Conservation (phyloP, 352 stramenopile species). For the Globisporangium takayamanum region DNA sequence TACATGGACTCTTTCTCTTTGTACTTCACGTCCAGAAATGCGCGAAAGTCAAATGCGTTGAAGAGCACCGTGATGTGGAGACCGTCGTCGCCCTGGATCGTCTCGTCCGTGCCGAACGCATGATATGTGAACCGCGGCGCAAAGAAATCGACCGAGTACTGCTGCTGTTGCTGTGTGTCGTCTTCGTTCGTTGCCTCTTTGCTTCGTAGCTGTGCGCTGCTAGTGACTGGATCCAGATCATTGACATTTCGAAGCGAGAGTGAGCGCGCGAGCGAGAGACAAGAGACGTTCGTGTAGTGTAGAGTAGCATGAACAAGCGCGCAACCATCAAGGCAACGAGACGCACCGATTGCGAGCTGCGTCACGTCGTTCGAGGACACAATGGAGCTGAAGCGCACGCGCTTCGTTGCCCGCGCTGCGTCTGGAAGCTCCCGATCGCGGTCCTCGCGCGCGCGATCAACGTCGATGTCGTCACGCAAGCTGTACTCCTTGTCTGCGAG, state of each 20-base stretch:
- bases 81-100: conserved; percentile 54
- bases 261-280: no score
- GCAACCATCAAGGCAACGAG: neutral
- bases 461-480: no score
- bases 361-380: conserved; percentile 42
- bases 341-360: conserved; percentile 50
- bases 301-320: no score
- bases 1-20: conserved; percentile 44
- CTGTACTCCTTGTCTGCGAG: no score
- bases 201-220: conserved; percentile 19
- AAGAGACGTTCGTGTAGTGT: no score
- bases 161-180: conserved; percentile 23
- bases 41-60: conserved; percentile 58
- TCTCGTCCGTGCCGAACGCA: conserved; percentile 66
- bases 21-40: conserved; percentile 45
- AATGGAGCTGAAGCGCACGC: conserved; percentile 53
- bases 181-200: neutral
- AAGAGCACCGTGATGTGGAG: conserved; percentile 54
- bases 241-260: no score
- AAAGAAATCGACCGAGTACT: conserved; percentile 33
- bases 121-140: conserved; percentile 77
- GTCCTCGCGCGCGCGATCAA: neutral
- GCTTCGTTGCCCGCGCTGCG: conserved; percentile 29
- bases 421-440: neutral
- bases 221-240: conserved; percentile 24